These are phyloP conservation scores for Pythium insidiosum DNA, from an alignment of 352 stramenopile species.

Conservation along the genomic window DNA sequence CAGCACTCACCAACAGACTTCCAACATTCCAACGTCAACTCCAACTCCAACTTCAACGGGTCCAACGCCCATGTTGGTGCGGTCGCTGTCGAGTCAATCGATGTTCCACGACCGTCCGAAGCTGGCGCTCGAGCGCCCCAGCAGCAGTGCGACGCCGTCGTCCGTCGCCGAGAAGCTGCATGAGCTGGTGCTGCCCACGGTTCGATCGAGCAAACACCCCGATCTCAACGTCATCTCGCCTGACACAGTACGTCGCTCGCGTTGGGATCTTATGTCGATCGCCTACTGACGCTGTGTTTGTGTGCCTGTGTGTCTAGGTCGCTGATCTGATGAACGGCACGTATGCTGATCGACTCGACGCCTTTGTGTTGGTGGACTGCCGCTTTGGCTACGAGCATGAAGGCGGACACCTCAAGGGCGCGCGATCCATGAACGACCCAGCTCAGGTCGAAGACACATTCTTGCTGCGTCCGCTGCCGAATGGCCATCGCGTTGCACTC, in stretches of 20 bases:
- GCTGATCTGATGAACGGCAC: constrained; percentile 23
- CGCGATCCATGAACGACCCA: constrained; percentile 31
- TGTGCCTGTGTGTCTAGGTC: constrained; percentile 10
- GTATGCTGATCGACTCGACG: constrained; percentile 20
- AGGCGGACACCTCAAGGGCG: constrained; percentile 30
- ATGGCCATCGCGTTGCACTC: constrained; percentile 30
- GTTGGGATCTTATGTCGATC: not conserved
- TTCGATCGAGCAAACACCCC: constrained; percentile 40
- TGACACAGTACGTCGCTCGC: constrained; percentile 18
- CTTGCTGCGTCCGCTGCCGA: constrained; percentile 14
- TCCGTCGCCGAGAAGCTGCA: constrained; percentile 1
- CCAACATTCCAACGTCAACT: not conserved
- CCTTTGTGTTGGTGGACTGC: constrained; percentile 43
- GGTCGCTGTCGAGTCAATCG: constrained; percentile 19
- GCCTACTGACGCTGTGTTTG: not conserved
- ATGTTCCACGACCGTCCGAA: constrained; percentile 11
- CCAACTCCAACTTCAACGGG: not conserved
- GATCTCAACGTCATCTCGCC: constrained; percentile 57
- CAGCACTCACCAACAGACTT: not conserved
- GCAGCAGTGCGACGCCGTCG: constrained; percentile 4
- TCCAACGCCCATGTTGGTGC: not conserved
- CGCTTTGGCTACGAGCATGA: constrained; percentile 46
- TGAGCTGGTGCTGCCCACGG: constrained; percentile 30
- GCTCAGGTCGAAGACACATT: constrained; percentile 32
- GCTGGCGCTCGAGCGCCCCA: constrained; percentile 3